Percentiles rank a stretch among this genome's conserved stretches.
Evolutionary conservation across 371 early-diverging fungal genomes (phyloP).

Genomic region (Mucor sp.): DNA sequence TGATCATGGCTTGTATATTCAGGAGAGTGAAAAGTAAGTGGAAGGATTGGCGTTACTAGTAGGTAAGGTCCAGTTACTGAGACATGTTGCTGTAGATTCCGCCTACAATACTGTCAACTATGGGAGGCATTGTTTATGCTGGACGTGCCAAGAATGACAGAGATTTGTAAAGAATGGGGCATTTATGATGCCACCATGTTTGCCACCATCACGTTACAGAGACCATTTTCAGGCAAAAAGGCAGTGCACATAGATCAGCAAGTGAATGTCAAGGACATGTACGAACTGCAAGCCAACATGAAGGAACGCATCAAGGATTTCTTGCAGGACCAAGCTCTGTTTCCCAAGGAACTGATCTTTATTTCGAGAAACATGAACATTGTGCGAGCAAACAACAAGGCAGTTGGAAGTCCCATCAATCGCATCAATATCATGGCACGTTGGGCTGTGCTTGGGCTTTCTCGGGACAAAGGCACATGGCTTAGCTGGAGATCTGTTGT

Average conservation of each 20-base stretch:
- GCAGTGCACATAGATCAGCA: conserved; percentile 50
- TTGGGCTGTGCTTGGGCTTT: conserved; percentile 73
- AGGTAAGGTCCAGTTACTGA: neutral
- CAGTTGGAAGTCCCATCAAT: conserved; percentile 85
- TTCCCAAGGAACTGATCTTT: conserved; percentile 91
- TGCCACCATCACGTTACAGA: conserved; percentile 80
- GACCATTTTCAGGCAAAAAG: conserved; percentile 68
- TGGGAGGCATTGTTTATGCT: conserved; percentile 87
- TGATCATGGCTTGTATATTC: conserved; percentile 92
- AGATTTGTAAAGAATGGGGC: conserved; percentile 82
- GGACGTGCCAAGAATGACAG: conserved; percentile 62
- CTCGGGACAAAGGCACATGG: conserved; percentile 22
- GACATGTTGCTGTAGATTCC: conserved; percentile 48
- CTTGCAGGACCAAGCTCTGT: conserved; percentile 64
- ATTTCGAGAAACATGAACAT: conserved; percentile 91
- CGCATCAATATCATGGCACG: conserved; percentile 87
- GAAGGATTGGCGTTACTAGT: conserved; percentile 41
- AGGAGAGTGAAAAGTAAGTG: conserved; percentile 58
- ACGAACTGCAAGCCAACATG: conserved; percentile 71
- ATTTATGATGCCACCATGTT: conserved; percentile 82
- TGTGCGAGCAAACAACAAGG: conserved; percentile 84
- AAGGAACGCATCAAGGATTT: conserved; percentile 77
- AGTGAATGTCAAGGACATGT: conserved; percentile 56
- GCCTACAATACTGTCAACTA: conserved; percentile 78
- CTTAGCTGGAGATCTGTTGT: conserved; percentile 36